Evolutionary conservation across 1,284 basidiomycete species (phyloP), one percentile per base, ranked within the genome.

Genomic region (Papiliotrema terrestris): DNA sequence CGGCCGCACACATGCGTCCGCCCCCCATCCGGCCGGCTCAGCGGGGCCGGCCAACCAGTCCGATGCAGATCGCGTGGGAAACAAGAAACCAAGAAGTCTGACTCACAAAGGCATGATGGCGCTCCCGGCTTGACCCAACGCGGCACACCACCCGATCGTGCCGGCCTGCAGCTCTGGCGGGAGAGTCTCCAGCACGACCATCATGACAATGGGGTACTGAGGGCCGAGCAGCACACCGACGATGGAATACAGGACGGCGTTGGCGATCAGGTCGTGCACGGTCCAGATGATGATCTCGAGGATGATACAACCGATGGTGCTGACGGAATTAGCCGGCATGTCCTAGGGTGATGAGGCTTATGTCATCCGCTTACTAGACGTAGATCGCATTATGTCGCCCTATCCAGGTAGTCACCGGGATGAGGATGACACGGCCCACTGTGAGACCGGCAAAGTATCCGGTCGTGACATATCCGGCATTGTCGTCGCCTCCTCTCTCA

Each of bases 211-310:
- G 0, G 85, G 85, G 65, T 84, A 87, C 78, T 86, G 83, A 0
- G 85, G 85, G 0, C 74, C 77, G 13, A 78, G 60, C 36, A 71
- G 53, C 41, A 79, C 52, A 39, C 86, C 85, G 51, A 85, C 76
- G 49, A 85, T 65, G 3, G 83, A 79, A 39, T 84, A 82, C 3
- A 83, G 81, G 8, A 86, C 72, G 0, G 83, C 85, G 66, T 83
- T 82, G 23, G 81, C 82, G 38, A 85, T 72, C 22, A 86, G 73
- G 4, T 81, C 82, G 20, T 82, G 82, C 1, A 83, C 81, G 23
- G 83, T 78, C 86, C 86, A 87, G 38, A 87, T 77, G 29, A 83
- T 76, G 17, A 85, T 66, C 63, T 86, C 82, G 23, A 87, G 78
- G 5, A 63, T 71, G 45, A 75, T 67, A 2, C 65, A 59, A 20